phyloP scores from a whole-genome alignment of 352 stramenopile species.

The Phytophthora podocarpi region DNA sequence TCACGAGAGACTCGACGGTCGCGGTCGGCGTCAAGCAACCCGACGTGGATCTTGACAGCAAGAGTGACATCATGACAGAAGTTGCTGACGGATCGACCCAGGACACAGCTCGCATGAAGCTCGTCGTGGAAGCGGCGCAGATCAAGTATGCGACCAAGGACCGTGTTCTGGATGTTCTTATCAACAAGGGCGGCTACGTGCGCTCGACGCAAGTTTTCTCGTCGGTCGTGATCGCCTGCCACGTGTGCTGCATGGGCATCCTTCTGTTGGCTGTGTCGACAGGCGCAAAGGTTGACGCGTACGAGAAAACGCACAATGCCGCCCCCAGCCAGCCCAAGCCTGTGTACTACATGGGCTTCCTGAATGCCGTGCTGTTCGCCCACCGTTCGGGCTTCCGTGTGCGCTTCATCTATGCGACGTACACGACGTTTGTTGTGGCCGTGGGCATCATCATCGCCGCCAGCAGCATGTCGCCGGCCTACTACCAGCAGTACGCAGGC shows the following conservation, averaged over 20 bases:
- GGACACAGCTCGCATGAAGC: constrained; percentile 42
- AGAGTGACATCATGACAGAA: constrained; percentile 16
- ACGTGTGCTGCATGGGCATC: constrained; percentile 77
- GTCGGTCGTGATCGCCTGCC: constrained; percentile 66
- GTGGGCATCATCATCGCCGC: constrained; percentile 69
- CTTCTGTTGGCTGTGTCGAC: constrained; percentile 69
- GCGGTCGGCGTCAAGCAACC: constrained; percentile 31
- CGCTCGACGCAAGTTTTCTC: constrained; percentile 84
- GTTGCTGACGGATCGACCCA: constrained; percentile 6
- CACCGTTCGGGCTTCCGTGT: constrained; percentile 82
- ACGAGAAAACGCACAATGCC: constrained; percentile 18
- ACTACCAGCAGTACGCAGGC: constrained; percentile 75
- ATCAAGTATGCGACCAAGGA: constrained; percentile 58
- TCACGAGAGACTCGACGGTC: constrained; percentile 43
- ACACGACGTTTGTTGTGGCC: constrained; percentile 70
- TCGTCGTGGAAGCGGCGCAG: constrained; percentile 49
- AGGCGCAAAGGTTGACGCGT: constrained; percentile 37
- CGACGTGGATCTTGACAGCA: constrained; percentile 10
- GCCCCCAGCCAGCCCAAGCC: constrained; percentile 61
- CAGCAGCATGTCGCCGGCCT: constrained; percentile 49
- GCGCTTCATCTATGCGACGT: constrained; percentile 80
- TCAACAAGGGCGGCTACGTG: constrained; percentile 80
- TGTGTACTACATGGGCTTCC: constrained; percentile 85
- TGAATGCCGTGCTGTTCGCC: constrained; percentile 80
- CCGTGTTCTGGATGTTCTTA: constrained; percentile 59